A percentile compares a stretch with the other conserved stretches of the same genome.
These are phyloP conservation scores for Cystobasidiopsis lactophilus DNA, from an alignment of 768 basidiomycete genomes.

Conservation along the genomic window DNA sequence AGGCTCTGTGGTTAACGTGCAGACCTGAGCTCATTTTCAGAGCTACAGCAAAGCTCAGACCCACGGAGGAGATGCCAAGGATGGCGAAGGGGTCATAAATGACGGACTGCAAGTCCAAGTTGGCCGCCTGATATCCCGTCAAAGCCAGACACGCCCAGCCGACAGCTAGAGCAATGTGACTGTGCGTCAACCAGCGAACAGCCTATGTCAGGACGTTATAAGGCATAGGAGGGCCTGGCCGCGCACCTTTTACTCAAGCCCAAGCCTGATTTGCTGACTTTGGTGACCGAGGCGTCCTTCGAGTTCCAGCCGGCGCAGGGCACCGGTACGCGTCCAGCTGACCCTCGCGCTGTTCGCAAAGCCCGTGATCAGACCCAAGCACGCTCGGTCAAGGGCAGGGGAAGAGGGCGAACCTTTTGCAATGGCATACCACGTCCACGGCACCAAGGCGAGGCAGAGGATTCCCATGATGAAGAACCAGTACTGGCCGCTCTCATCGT, in stretches of 20 bases:
- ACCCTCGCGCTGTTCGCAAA: not conserved
- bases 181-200: no score
- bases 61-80: constrained; percentile 48
- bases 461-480: constrained; percentile 72
- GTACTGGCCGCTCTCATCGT: not conserved
- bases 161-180: constrained; percentile 37
- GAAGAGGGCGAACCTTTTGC: constrained; percentile 15
- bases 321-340: not conserved
- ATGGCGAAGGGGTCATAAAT: constrained; percentile 90
- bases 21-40: not conserved
- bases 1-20: constrained; percentile 30
- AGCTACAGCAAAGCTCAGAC: constrained; percentile 19
- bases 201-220: not conserved
- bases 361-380: not conserved
- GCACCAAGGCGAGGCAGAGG: constrained; percentile 59
- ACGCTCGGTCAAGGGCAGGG: not conserved
- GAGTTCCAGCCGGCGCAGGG: constrained; percentile 14
- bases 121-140: constrained; percentile 35
- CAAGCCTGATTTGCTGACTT: no score
- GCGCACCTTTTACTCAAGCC: no score
- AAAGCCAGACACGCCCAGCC: constrained; percentile 58
- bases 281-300: constrained; percentile 3
- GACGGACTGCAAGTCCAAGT: constrained; percentile 34
- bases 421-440: constrained; percentile 36
- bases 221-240: no score